Evolutionary conservation across 2,329 filamentous ascomycete genomes (phyloP).

Genomic region (Immersiporthe knoxdaviesiana): DNA sequence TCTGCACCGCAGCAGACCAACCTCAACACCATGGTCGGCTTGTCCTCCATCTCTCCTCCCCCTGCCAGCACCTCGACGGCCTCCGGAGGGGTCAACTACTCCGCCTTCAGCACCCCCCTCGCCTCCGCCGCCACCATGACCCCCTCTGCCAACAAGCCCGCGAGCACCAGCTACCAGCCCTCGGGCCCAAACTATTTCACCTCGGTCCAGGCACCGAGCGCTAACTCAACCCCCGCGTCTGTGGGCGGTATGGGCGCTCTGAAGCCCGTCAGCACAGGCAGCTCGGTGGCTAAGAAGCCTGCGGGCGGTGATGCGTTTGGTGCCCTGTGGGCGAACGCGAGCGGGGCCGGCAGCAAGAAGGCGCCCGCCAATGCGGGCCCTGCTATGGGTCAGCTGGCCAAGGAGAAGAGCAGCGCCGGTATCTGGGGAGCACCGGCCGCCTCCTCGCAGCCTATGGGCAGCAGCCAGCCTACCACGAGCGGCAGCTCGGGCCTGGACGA

Average conservation of each 20-base stretch:
- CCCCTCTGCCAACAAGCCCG: slow-evolving; percentile 45
- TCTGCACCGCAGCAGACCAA: slow-evolving; percentile 81
- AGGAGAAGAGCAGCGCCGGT: slow-evolving; percentile 92
- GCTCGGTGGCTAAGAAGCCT: slow-evolving; percentile 43
- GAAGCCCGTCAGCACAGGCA: slow-evolving; percentile 31
- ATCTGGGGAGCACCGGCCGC: slow-evolving; percentile 81
- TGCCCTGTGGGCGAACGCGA: slow-evolving; percentile 78
- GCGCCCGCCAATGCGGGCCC: slow-evolving; percentile 66
- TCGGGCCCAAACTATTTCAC: slow-evolving; percentile 93
- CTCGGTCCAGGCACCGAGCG: slow-evolving; percentile 60
- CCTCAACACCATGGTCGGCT: slow-evolving; percentile 76
- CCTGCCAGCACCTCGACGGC: slow-evolving; percentile 59
- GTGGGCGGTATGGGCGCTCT: slow-evolving; percentile 36
- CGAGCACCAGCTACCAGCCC: slow-evolving; percentile 71
- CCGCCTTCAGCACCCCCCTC: slow-evolving; percentile 60
- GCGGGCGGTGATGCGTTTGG: slow-evolving; percentile 85
- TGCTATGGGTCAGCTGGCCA: slow-evolving; percentile 92
- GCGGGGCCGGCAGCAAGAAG: slow-evolving; percentile 74
- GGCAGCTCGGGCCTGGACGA: slow-evolving; percentile 49
- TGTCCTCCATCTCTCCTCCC: slow-evolving; percentile 80
- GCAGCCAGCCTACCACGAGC: slow-evolving; percentile 31
- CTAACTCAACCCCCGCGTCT: slow-evolving; percentile 34
- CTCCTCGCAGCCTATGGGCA: slow-evolving; percentile 37
- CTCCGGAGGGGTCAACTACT: slow-evolving; percentile 64
- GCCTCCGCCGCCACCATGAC: slow-evolving; percentile 42